phyloP scores from a whole-genome alignment of 805 yeast species.

The Candida khao-thaluensis region DNA sequence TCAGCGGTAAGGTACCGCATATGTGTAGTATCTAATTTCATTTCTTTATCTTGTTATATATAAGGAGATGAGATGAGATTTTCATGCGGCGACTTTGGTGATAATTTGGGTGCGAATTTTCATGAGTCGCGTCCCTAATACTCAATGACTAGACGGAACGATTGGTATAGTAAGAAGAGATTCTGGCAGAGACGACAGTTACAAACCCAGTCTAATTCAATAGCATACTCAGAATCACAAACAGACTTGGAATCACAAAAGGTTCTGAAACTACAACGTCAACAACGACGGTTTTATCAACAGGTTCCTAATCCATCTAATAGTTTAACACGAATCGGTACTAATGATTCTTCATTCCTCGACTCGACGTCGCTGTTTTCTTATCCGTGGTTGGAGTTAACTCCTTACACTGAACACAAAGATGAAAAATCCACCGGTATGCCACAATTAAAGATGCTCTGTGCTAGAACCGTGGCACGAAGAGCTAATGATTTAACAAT shows the following conservation, averaged over 20 bases:
- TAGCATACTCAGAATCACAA: no score
- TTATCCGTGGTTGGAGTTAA: slow-evolving; percentile 18
- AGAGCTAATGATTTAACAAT: slow-evolving; percentile 24
- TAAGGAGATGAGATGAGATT: slow-evolving; percentile 11
- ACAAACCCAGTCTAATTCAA: no score
- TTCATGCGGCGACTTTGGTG: slow-evolving; percentile 2
- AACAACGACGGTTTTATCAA: slow-evolving; percentile 1
- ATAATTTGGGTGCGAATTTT: no score
- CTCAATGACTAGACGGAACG: no score
- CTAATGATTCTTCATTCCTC: slow-evolving; percentile 12
- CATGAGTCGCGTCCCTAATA: no score
- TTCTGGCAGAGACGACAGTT: no score
- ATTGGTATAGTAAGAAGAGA: no score
- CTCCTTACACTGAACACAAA: slow-evolving; percentile 10
- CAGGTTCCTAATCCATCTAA: not conserved
- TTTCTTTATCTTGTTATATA: slow-evolving; percentile 26
- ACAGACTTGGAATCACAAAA: no score
- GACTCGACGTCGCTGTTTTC: slow-evolving; percentile 15
- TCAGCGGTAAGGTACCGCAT: slow-evolving; percentile 91
- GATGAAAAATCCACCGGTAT: slow-evolving; percentile 1
- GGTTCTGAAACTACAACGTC: slow-evolving; percentile 10
- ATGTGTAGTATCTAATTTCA: slow-evolving; percentile 91
- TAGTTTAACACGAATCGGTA: slow-evolving; percentile 11
- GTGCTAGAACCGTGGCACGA: slow-evolving; percentile 29
- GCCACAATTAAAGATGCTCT: slow-evolving; percentile 20